These are phyloP conservation scores for Mortierella sp. DNA, from an alignment of 371 early-diverging fungal genomes.

Conservation along the genomic window DNA sequence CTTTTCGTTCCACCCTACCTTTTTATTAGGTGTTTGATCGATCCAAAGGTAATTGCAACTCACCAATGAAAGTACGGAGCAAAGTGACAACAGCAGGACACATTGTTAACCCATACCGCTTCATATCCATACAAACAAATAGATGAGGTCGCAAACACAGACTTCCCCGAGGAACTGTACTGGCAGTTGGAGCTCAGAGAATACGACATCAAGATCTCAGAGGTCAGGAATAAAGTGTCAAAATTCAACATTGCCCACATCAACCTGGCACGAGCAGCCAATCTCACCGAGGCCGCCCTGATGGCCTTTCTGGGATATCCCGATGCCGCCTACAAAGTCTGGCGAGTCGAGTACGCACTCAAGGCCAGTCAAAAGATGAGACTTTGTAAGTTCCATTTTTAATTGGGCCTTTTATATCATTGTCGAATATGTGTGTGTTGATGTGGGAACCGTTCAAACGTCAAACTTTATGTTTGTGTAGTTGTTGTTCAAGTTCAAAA, in stretches of 20 bases:
- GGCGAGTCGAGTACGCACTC: conserved; percentile 52
- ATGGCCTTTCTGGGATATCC: conserved; percentile 50
- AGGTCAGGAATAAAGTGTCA: conserved; percentile 7
- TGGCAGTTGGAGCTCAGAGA: conserved; percentile 55
- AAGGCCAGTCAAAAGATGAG: conserved; percentile 48
- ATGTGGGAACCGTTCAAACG: neutral
- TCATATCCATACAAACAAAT: neutral
- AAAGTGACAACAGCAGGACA: neutral
- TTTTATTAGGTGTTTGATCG: conserved; percentile 51
- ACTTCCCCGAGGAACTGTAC: conserved; percentile 51
- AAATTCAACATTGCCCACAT: conserved; percentile 42
- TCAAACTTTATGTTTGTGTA: neutral
- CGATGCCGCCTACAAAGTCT: conserved; percentile 52
- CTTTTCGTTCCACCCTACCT: neutral
- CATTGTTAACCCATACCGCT: neutral
- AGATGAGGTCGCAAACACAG: conserved; percentile 53
- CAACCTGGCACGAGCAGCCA: conserved; percentile 43
- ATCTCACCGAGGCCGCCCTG: conserved; percentile 48
- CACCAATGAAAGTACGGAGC: neutral
- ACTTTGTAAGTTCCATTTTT: conserved; percentile 31
- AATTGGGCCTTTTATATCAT: neutral
- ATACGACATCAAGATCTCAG: conserved; percentile 42
- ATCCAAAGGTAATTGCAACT: conserved; percentile 40
- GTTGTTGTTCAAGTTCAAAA: neutral
- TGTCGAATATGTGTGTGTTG: neutral